Evolutionary conservation across 495 filamentous ascomycete genomes (phyloP), one percentile per base, ranked within the genome.

Genomic region (Penicillium lividum): DNA sequence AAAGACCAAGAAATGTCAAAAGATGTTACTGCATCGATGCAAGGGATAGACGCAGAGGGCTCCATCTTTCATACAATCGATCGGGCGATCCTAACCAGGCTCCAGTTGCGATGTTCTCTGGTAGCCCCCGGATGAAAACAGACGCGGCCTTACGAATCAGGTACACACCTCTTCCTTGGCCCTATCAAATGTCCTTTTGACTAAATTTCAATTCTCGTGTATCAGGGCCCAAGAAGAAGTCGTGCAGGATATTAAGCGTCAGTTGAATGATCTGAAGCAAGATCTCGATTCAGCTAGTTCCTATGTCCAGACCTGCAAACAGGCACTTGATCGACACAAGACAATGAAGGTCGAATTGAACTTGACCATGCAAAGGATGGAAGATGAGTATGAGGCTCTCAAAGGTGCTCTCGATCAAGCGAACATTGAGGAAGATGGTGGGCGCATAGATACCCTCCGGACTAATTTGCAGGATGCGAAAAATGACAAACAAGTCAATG

Each of bases 71-170:
- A 8, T 86, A 77, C 65, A 77, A 70, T 51, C 80, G 77, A 52
- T 74, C 75, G 30, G 84, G 82, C 46, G 80, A 78, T 36, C 81
- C 80, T 53, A 79, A 71, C n/a, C 75, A 84, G 51, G 73, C 72
- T 46, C 82, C 85, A 15, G 81, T 90, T 27, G 34, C 68, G n/a
- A 66, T 71, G 34, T 86, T 73, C 55, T 68, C 52, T 3, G 73
- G 80, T 3, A 70, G 63, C n/a, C 76, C 86, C 27, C 84, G 91
- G 8, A 95, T 98, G 86, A 88, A 89, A 70, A 88, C 90, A 0
- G 90, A 96, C 64, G 73, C 84, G 7, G 87, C 84, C 40, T 81
- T 81, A 22, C 89, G 90, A 71, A 81, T 89, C 40, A 77, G 73
- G 73, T 83, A 79, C 43, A 74, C 44, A 9, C 8, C 27, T 40